These are phyloP conservation scores for bread wheat (Triticum aestivum) DNA, from an alignment of 176 grass and related monocot species.

Conservation along the genomic window IWGSC_CS_RefSeq_v2.1 NC_057800.1:518163801-518164300, in stretches of 20 bases:
- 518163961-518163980: background rate
- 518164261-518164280: background rate
- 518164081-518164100: conserved; percentile 50
- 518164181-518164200: conserved; percentile 71
- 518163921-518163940: too few relatives aligned
- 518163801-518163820: conserved; percentile 75
- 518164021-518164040: conserved; percentile 63
- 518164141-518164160: conserved; percentile 72
- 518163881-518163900: too few relatives aligned
- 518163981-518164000: background rate
- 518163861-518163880: too few relatives aligned
- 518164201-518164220: too few relatives aligned
- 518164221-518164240: background rate
- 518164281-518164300: background rate
- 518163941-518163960: too few relatives aligned
- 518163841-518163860: background rate
- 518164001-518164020: conserved; percentile 49
- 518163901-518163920: too few relatives aligned
- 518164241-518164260: background rate
- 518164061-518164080: conserved; percentile 73
- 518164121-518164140: conserved; percentile 75
- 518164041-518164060: conserved; percentile 70
- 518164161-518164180: conserved; percentile 67
- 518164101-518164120: conserved; percentile 59
- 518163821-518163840: conserved; percentile 73